phyloP scores from a whole-genome alignment of 108 stramenopile genomes.

The Pseudonitzschia delicatissima region DNA sequence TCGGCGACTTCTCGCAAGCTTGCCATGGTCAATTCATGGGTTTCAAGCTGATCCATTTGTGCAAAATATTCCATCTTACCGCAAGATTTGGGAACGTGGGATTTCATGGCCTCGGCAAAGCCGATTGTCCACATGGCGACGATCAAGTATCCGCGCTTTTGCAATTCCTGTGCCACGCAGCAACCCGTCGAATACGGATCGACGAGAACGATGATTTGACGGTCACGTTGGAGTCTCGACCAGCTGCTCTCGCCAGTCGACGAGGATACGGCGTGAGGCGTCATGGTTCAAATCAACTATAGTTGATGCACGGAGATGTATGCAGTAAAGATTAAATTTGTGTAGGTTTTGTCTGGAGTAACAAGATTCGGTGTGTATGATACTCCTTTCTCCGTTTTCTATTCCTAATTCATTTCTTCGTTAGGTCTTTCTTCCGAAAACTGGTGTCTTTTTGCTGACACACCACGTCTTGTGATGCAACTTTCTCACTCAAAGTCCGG shows the following conservation, averaged over 20 bases:
- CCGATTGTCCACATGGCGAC: slow-evolving; percentile 70
- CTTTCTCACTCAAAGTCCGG: no score
- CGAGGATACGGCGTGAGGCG: not conserved
- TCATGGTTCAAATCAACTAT: no score
- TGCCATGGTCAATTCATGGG: slow-evolving; percentile 46
- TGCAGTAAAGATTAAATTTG: no score
- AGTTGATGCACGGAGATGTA: no score
- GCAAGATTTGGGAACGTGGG: slow-evolving; percentile 59
- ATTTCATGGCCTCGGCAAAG: slow-evolving; percentile 71
- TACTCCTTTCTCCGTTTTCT: no score
- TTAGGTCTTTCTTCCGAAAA: no score
- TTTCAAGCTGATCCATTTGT: slow-evolving; percentile 41
- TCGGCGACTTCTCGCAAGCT: slow-evolving; percentile 18
- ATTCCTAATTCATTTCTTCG: no score
- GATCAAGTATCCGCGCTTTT: slow-evolving; percentile 70
- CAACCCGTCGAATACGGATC: slow-evolving; percentile 89
- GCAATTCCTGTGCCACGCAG: slow-evolving; percentile 74
- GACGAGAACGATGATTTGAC: slow-evolving; percentile 61
- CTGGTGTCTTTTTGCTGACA: no score
- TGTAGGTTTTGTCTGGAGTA: no score
- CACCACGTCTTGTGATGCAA: no score
- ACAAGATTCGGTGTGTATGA: no score
- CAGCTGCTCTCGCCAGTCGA: not conserved
- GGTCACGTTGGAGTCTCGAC: slow-evolving; percentile 30
- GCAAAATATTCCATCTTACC: slow-evolving; percentile 57